Conservation (phyloP, 139 green algal genomes). For the Closterium sp. region DNA sequence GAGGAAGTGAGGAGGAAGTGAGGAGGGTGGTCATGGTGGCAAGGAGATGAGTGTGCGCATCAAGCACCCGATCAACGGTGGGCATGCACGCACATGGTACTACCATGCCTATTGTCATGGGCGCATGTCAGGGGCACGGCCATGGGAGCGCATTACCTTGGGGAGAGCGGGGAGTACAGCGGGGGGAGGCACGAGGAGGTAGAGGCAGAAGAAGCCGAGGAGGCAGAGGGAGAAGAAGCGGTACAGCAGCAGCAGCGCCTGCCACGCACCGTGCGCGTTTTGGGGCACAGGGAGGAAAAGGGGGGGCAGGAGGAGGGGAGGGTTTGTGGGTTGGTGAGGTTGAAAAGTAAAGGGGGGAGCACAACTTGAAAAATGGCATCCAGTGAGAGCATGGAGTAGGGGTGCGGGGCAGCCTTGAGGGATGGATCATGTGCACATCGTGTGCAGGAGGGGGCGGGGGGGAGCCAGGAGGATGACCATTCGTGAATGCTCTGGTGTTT, state of each 20-base stretch:
- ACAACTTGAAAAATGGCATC: too few relatives aligned
- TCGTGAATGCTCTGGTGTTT: neutral
- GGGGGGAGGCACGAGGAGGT: conserved; percentile 14
- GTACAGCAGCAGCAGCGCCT: conserved; percentile 59
- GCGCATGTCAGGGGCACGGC: neutral
- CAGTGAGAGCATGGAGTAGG: too few relatives aligned
- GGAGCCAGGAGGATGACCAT: neutral
- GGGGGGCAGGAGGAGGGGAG: too few relatives aligned
- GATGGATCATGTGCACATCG: neutral
- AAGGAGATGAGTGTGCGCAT: neutral
- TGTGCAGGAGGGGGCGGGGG: neutral
- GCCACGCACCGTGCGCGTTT: neutral
- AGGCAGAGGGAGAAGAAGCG: conserved; percentile 56
- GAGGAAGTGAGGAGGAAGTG: too few relatives aligned
- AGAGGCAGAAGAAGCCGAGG: conserved; percentile 42
- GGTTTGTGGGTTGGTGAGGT: neutral
- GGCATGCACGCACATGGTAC: too few relatives aligned
- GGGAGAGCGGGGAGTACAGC: neutral
- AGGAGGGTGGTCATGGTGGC: neutral
- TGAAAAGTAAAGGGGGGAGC: neutral
- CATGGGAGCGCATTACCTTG: neutral
- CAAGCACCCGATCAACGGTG: too few relatives aligned
- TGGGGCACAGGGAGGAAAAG: neutral
- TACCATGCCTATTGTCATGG: too few relatives aligned
- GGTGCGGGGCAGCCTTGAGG: neutral